Conservation (phyloP, 1,284 basidiomycete species). For the Sphagnurus paluster region DNA sequence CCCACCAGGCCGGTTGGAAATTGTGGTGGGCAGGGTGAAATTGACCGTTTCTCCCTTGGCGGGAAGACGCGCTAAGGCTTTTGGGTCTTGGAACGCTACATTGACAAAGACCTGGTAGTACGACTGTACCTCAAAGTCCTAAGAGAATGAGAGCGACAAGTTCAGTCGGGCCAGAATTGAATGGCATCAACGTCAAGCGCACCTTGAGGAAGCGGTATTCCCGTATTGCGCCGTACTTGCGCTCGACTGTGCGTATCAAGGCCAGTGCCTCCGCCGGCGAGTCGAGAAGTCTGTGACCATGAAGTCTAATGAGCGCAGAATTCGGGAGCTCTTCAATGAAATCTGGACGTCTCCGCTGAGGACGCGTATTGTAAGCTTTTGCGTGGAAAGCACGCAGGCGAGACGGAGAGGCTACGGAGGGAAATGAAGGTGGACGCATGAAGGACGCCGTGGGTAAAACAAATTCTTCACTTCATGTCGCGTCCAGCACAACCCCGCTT, state of each 20-base stretch:
- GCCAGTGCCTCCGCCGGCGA: slow-evolving; percentile 49
- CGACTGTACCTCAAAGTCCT: slow-evolving; percentile 49
- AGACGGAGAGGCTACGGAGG: not conserved
- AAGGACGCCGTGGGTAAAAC: slow-evolving; percentile 16
- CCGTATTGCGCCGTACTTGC: slow-evolving; percentile 51
- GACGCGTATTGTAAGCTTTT: not conserved
- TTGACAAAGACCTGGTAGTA: slow-evolving; percentile 42
- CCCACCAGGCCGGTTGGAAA: slow-evolving; percentile 26
- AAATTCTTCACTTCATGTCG: slow-evolving; percentile 15
- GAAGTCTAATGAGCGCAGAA: slow-evolving; percentile 35
- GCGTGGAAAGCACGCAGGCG: slow-evolving; percentile 8
- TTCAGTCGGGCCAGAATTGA: not conserved
- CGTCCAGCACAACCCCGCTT: slow-evolving; percentile 23
- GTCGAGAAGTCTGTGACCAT: slow-evolving; percentile 34
- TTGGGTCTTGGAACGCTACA: slow-evolving; percentile 43
- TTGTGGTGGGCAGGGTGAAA: slow-evolving; percentile 23
- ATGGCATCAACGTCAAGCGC: slow-evolving; percentile 21
- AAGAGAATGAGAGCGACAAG: slow-evolving; percentile 2
- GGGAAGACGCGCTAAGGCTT: slow-evolving; percentile 37
- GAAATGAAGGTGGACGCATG: slow-evolving; percentile 10
- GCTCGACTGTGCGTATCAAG: slow-evolving; percentile 54
- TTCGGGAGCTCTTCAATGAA: slow-evolving; percentile 1
- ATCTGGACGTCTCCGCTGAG: not conserved
- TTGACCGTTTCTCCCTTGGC: slow-evolving; percentile 21
- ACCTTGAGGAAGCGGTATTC: slow-evolving; percentile 51